A percentile compares a stretch with the other conserved stretches of the same genome.
Conservation (phyloP, 2,329 filamentous ascomycete genomes). For the Hymenoscyphus fructigenus region DNA sequence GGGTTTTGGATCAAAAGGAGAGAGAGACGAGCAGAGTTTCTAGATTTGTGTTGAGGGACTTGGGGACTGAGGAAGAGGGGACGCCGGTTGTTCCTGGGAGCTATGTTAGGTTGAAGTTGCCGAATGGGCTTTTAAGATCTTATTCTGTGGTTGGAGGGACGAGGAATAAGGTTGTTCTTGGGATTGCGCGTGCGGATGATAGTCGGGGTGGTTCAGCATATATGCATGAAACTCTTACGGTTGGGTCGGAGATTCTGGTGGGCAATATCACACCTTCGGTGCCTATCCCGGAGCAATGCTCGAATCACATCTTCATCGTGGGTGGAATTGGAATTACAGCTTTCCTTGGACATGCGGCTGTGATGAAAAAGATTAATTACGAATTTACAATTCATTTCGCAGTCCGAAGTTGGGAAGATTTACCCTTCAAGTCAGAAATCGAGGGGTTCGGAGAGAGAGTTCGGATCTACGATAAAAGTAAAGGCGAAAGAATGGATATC, state of each 20-base stretch:
- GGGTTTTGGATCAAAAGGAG: constrained; percentile 47
- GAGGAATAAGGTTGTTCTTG: constrained; percentile 53
- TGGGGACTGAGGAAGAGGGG: constrained; percentile 36
- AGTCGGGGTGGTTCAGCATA: constrained; percentile 62
- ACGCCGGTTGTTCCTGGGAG: constrained; percentile 46
- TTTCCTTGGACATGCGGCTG: constrained; percentile 52
- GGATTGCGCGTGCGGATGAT: constrained; percentile 53
- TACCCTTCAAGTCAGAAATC: constrained; percentile 54
- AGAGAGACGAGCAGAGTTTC: constrained; percentile 50
- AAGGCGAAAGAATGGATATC: constrained; percentile 54
- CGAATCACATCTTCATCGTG: constrained; percentile 61
- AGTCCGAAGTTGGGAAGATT: constrained; percentile 50
- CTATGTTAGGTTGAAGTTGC: constrained; percentile 57
- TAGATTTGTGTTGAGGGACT: constrained; percentile 53
- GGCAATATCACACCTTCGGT: constrained; percentile 52
- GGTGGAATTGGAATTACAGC: constrained; percentile 68
- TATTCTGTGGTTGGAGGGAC: constrained; percentile 60
- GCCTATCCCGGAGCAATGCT: constrained; percentile 46
- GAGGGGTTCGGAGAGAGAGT: constrained; percentile 43
- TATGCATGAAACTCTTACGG: constrained; percentile 49
- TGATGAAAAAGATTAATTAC: constrained; percentile 46
- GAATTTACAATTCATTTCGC: constrained; percentile 58
- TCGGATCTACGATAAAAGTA: constrained; percentile 52
- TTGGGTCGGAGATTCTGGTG: constrained; percentile 52
- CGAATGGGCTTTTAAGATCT: constrained; percentile 54